These are phyloP conservation scores for Globisporangium recalcitrans DNA, from an alignment of 352 stramenopile species.

Conservation along the genomic window DNA sequence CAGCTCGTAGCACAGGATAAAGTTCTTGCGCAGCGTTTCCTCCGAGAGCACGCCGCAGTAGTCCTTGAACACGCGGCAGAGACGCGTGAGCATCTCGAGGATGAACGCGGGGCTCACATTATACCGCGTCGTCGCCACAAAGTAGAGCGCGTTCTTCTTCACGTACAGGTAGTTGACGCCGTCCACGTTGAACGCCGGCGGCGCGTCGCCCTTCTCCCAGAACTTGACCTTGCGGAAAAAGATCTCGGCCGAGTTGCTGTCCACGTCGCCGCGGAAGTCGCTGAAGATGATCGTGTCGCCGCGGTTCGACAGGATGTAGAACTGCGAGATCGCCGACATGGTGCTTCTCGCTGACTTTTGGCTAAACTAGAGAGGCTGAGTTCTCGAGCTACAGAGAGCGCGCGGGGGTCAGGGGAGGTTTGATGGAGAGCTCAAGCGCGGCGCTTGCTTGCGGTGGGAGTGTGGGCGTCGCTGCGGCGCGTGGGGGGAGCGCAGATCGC, in stretches of 20 bases:
- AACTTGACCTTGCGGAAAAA: conserved; percentile 99
- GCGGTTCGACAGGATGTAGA: conserved; percentile 98
- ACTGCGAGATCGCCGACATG: conserved; percentile 92
- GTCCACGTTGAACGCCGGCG: conserved; percentile 96
- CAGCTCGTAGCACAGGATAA: conserved; percentile 99
- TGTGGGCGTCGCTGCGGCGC: background rate
- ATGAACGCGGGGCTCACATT: conserved; percentile 96
- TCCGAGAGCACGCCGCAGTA: conserved; percentile 98
- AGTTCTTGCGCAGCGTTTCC: conserved; percentile 99
- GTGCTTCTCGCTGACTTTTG: background rate
- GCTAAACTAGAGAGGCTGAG: background rate
- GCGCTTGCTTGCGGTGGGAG: background rate
- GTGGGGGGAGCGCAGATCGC: background rate
- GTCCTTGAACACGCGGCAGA: conserved; percentile 98
- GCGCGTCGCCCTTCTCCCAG: conserved; percentile 95
- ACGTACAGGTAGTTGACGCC: conserved; percentile 98
- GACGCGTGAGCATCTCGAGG: conserved; percentile 93
- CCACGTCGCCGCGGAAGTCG: conserved; percentile 91
- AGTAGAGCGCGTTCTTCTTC: conserved; percentile 98
- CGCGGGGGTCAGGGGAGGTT: background rate
- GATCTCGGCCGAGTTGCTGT: conserved; percentile 89
- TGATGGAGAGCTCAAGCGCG: background rate
- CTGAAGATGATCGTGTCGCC: conserved; percentile 98
- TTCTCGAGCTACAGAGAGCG: background rate
- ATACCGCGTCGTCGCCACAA: conserved; percentile 94